Evolutionary conservation across 2,329 filamentous ascomycete species (phyloP), one percentile per base, ranked within the genome.

Genomic region (Fusarium phyllophilum): DNA sequence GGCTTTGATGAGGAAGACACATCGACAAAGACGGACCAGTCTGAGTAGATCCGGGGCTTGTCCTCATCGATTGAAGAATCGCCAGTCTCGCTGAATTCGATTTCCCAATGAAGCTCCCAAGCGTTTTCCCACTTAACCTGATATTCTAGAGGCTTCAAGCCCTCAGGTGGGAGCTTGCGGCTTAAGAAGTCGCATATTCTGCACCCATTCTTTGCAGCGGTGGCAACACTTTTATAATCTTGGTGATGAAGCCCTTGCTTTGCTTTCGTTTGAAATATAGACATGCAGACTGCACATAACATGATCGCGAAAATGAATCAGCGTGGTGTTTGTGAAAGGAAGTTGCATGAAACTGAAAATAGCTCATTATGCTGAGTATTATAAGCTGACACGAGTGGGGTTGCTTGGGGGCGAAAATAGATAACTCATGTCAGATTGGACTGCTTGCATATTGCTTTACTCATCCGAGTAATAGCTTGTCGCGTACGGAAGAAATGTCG

Each of bases 241-340:
- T 54, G 39, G 10, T 54, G 45, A 8, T 54, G 34, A 29, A 9
- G 24, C 3, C 51, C 51, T 26, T 17, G 24, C 14, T 18, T 39
- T 5, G 5, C 34, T 6, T 17, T 4, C 3, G 34, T 39, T 6
- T 54, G 51, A 26, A 54, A 29, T 2, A 54, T 54, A 1, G 51
- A 54, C 33, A 39, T 54, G 14, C 57, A 60, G 13, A 31, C 18
- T 20, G 57, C 45, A n/a, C 51, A 54, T 2, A 39, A 17, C 51
- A 54, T 54, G 0, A 6, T 39, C 0, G 13, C 5, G 10, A 39
- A 6, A n/a, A 17, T 3, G 6, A 6, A 39, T 8, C 14, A 17
- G 0, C 2, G 14, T 17, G 5, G 14, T 6, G 24, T 39, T 14
- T n/a, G 11, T 1, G 5, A 4, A 29, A n/a, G 12, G 31, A 8